phyloP scores from a whole-genome alignment of 495 filamentous ascomycete species.

The Talaromyces liani region DNA sequence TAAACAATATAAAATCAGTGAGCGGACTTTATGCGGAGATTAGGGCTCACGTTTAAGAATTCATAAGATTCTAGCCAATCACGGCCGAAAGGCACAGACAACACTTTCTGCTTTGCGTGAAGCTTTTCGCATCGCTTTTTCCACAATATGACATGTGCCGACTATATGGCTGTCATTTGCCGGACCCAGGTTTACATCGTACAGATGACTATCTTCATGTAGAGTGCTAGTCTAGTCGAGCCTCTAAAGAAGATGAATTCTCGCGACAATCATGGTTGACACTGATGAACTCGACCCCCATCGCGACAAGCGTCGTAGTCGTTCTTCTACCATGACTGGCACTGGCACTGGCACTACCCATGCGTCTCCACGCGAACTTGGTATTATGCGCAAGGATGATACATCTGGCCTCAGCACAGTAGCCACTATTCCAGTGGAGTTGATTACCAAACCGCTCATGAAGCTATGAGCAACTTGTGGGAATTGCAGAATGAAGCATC shows the following conservation, averaged over 20 bases:
- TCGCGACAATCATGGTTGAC: background rate
- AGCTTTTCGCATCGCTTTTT: no score
- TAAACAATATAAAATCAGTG: no score
- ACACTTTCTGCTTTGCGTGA: background rate
- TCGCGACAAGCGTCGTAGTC: slow-evolving; percentile 24
- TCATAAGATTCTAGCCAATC: background rate
- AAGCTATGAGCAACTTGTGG: slow-evolving; percentile 30
- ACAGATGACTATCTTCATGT: background rate
- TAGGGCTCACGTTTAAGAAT: no score
- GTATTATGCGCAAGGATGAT: slow-evolving; percentile 32
- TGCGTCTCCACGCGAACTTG: slow-evolving; percentile 29
- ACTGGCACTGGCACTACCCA: slow-evolving; percentile 6
- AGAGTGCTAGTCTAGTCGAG: background rate
- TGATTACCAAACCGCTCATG: slow-evolving; percentile 32
- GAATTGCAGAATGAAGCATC: slow-evolving; percentile 28
- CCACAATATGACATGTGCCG: no score
- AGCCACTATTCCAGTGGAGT: slow-evolving; percentile 18
- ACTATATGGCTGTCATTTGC: background rate
- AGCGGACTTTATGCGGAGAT: no score
- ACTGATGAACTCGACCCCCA: slow-evolving; percentile 4
- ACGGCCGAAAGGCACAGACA: background rate
- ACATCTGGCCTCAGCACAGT: slow-evolving; percentile 14
- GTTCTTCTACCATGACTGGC: slow-evolving; percentile 15
- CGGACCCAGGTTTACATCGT: no score
- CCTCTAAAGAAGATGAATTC: background rate